Evolutionary conservation across 345 rosid genomes (phyloP), one percentile per base, ranked within the genome.

Genomic region (Luvunga scandens): DNA sequence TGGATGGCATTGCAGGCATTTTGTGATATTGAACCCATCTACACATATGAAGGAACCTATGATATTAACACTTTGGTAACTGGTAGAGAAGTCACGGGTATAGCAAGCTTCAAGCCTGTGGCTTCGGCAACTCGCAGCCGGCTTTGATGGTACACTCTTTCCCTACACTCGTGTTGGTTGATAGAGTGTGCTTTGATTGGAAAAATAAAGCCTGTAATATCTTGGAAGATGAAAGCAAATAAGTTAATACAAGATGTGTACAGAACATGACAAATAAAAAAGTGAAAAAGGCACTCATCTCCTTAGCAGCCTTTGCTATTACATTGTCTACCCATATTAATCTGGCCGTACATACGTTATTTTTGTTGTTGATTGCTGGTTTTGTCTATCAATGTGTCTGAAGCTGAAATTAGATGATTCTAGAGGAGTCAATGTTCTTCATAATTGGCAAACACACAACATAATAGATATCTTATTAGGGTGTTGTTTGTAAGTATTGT

Each of bases 21-120:
- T 81, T 94, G 99, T 71, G 99, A 94, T 87, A 83, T 96, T 87
- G 99, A 96, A 77, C 99, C 99, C 18, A 94, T 96, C 56, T 90
- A 92, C 84, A 94, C 98, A 13, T 94, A 87, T 42, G 99, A 93
- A 88, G 99, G 99, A 80, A 95, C 99, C 2, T 90, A 93, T 21
- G 98, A 96, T 60, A 94, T 96, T 77, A 96, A 94, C 92, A 90
- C 79, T 82, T 86, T 95, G 87, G 89, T 95, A 27, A 93, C 99
- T 0, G 99, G 92, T 21, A 86, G 99, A 82, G 99, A 94, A 87
- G 82, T 96, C 55, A 94, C 98, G 0, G 98, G 99, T 61, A 21
- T 92, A 60, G 95, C 98, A 24, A 91, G 94, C 85, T 90, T 96
- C 85, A 96, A 90, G 82, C 92, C 99, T 9, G 85, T 88, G 67